Conservation (phyloP, 495 filamentous ascomycete species). For the Aspergillus indologenus region DNA sequence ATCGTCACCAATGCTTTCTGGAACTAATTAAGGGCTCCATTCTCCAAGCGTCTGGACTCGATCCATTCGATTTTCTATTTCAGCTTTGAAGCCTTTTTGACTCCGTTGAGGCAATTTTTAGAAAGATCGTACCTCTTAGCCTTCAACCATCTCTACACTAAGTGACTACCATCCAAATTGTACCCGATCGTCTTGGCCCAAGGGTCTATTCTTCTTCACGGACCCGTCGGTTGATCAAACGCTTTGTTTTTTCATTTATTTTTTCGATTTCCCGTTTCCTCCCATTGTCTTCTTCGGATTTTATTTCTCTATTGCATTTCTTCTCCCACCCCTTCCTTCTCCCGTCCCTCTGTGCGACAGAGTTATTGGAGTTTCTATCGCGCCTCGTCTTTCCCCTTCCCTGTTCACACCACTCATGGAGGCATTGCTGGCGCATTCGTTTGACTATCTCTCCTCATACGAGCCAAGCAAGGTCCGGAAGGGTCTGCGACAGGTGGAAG, state of each 20-base stretch:
- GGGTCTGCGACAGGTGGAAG: constrained; percentile 92
- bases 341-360: constrained; percentile 4
- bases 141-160: no score
- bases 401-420: constrained; percentile 66
- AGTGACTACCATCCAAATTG: neutral
- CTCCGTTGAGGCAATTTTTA: neutral
- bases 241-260: neutral
- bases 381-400: constrained; percentile 9
- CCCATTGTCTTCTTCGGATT: constrained; percentile 4
- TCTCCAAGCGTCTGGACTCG: constrained; percentile 6
- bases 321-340: constrained; percentile 10
- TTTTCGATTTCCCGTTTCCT: constrained; percentile 9
- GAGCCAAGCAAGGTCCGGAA: constrained; percentile 86
- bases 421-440: constrained; percentile 84
- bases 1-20: neutral
- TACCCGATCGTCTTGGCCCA: constrained; percentile 5
- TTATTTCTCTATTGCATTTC: no score
- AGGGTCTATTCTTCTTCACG: neutral
- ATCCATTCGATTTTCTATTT: neutral
- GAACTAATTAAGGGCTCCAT: constrained; percentile 8
- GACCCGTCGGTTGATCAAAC: neutral
- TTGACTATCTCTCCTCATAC: constrained; percentile 94
- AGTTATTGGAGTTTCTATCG: constrained; percentile 19
- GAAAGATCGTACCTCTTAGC: neutral
- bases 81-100: neutral